Percentiles rank a stretch among this genome's conserved stretches.
Evolutionary conservation across 495 filamentous ascomycete species (phyloP).

Genomic region (Talaromyces thailandensis): DNA sequence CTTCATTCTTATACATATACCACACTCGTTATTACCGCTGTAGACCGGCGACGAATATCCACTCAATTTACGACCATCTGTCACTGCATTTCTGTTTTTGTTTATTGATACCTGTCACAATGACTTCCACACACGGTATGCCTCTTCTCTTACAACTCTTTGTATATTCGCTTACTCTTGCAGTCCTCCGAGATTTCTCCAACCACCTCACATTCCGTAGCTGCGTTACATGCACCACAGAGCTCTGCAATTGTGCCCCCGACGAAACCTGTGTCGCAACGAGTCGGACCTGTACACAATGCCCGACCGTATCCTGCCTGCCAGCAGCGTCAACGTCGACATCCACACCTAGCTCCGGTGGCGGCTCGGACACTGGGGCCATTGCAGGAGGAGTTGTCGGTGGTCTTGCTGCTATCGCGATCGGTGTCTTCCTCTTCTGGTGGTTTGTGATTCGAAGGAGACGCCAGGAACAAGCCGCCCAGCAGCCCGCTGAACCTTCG

Average conservation of each 20-base stretch:
- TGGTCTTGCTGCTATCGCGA: slow-evolving; percentile 57
- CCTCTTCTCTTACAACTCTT: background rate
- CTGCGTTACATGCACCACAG: background rate
- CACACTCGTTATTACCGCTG: slow-evolving; percentile 4
- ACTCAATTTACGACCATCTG: background rate
- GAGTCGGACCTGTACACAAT: slow-evolving; percentile 38
- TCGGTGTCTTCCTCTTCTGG: slow-evolving; percentile 74
- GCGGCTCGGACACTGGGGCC: slow-evolving; percentile 58
- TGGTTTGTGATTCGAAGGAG: slow-evolving; percentile 77
- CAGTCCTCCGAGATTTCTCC: slow-evolving; percentile 3
- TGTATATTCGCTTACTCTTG: background rate
- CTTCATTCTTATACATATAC: background rate
- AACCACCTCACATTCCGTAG: slow-evolving; percentile 2
- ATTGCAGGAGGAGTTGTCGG: slow-evolving; percentile 82
- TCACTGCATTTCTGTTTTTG: background rate
- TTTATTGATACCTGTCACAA: background rate
- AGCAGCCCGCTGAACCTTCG: slow-evolving; percentile 12
- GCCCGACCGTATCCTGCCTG: slow-evolving; percentile 53
- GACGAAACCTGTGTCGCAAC: slow-evolving; percentile 3
- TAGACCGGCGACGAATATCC: slow-evolving; percentile 6
- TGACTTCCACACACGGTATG: slow-evolving; percentile 2
- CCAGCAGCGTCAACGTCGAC: slow-evolving; percentile 26
- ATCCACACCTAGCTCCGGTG: slow-evolving; percentile 11
- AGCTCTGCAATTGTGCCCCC: slow-evolving; percentile 1
- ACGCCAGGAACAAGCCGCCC: slow-evolving; percentile 47